Conservation (phyloP, 441 rosid genomes). For the Kokia cookei region DNA sequence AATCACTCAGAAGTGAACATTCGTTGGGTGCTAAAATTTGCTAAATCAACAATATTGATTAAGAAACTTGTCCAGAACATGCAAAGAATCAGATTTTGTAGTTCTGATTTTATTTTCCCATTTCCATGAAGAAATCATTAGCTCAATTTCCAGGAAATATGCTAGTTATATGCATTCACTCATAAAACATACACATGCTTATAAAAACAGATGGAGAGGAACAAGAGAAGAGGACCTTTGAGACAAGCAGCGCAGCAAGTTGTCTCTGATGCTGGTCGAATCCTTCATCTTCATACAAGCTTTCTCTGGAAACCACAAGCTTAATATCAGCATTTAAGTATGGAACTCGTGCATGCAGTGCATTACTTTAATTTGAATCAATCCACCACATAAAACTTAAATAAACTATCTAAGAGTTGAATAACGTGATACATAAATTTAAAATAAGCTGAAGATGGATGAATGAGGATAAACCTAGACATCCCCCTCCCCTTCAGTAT, state of each 20-base stretch:
- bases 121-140: neutral
- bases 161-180: neutral
- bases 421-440: neutral
- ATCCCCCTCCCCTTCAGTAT: neutral
- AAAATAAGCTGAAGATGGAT: neutral
- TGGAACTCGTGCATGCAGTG: neutral
- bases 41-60: neutral
- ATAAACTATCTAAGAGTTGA: neutral
- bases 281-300: constrained; percentile 93
- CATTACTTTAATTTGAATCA: neutral
- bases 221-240: constrained; percentile 52
- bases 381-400: neutral
- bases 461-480: neutral
- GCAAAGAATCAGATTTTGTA: neutral
- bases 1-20: neutral
- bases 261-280: constrained; percentile 86
- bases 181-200: neutral
- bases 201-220: neutral
- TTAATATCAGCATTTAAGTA: neutral
- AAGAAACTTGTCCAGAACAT: neutral
- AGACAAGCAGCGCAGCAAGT: constrained; percentile 89
- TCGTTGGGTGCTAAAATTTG: neutral
- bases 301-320: constrained; percentile 52
- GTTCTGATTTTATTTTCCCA: neutral
- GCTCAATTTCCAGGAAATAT: neutral